These are phyloP conservation scores for Arthrinium puccinioides DNA, from an alignment of 2,329 filamentous ascomycete genomes.

Conservation along the genomic window DNA sequence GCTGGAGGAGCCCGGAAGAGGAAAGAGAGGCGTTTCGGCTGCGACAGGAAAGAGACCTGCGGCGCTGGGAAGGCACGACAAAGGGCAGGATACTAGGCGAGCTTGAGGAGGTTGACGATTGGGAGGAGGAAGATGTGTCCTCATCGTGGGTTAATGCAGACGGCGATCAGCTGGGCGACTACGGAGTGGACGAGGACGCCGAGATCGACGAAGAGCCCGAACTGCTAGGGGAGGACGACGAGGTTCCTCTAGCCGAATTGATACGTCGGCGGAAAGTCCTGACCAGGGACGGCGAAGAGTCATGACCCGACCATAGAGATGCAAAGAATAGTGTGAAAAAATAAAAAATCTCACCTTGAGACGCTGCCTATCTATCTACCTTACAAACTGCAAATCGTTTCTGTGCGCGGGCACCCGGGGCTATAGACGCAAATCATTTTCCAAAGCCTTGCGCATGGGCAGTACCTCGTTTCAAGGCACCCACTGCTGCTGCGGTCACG, in stretches of 20 bases:
- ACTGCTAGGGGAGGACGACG: conserved; percentile 27
- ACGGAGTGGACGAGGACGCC: conserved; percentile 70
- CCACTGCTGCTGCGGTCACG: too few relatives aligned
- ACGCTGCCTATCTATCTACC: conserved; percentile 2
- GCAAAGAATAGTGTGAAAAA: not conserved
- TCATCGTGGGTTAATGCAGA: conserved; percentile 71
- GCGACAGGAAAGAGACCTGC: conserved; percentile 41
- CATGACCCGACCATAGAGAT: conserved; percentile 14
- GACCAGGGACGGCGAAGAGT: conserved; percentile 21
- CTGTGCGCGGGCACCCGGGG: too few relatives aligned
- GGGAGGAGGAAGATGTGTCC: conserved; percentile 39
- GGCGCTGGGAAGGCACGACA: conserved; percentile 21
- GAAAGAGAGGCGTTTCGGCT: conserved; percentile 40
- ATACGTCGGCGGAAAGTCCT: conserved; percentile 46
- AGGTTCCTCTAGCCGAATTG: conserved; percentile 64
- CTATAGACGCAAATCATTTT: too few relatives aligned
- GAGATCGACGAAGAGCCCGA: conserved; percentile 30
- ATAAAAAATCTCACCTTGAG: conserved; percentile 10
- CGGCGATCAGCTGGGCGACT: conserved; percentile 67
- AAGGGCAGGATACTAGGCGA: conserved; percentile 34
- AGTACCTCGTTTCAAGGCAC: too few relatives aligned
- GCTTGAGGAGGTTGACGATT: conserved; percentile 40
- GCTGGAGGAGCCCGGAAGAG: conserved; percentile 32
- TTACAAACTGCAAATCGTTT: too few relatives aligned
- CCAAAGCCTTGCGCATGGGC: too few relatives aligned